Evolutionary conservation across 495 filamentous ascomycete species (phyloP).

Genomic region (Pseudoneurospora amorphoporcata): DNA sequence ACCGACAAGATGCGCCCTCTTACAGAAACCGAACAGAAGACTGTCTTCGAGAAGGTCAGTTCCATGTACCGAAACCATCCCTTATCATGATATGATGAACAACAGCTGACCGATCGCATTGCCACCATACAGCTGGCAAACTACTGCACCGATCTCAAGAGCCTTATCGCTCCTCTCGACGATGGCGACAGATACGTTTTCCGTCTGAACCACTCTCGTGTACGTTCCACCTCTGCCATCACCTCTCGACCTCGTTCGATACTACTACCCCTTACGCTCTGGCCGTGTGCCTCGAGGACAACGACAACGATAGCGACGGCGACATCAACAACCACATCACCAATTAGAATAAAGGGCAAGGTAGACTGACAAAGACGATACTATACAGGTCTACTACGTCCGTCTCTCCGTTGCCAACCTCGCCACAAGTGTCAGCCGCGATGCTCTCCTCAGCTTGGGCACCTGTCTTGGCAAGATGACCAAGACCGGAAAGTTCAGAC

Average conservation of each 20-base stretch:
- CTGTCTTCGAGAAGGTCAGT: conserved; percentile 58
- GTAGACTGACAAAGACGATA: neutral
- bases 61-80: neutral
- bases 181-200: conserved; percentile 73
- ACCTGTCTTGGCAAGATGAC: conserved; percentile 82
- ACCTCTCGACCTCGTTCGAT: neutral
- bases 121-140: conserved; percentile 15
- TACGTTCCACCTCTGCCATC: conserved; percentile 9
- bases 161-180: conserved; percentile 66
- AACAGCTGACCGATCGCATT: neutral
- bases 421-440: conserved; percentile 71
- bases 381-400: conserved; percentile 72
- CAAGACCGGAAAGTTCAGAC: conserved; percentile 80
- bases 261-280: neutral
- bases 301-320: neutral
- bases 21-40: conserved; percentile 61
- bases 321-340: neutral
- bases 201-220: conserved; percentile 53
- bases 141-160: conserved; percentile 44
- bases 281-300: conserved; percentile 4
- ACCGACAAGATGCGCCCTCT: conserved; percentile 54
- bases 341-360: neutral
- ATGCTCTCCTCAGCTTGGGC: conserved; percentile 71
- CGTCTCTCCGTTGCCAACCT: conserved; percentile 78
- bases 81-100: neutral